Percentiles rank a stretch among this genome's conserved stretches.
Evolutionary conservation across 805 yeast species (phyloP).

Genomic region (Candida saitoana): DNA sequence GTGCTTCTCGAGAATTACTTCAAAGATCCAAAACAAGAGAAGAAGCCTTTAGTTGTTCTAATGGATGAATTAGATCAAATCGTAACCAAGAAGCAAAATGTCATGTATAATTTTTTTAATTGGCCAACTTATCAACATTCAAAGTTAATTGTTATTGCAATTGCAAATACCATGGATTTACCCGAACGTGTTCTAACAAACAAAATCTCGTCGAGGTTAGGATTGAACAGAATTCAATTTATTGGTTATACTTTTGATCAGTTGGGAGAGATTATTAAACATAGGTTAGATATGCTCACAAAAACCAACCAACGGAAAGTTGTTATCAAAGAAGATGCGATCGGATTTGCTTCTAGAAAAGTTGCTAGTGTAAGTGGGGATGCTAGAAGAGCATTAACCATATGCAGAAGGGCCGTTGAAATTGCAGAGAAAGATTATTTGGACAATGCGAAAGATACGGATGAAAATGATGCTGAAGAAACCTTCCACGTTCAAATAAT

Average conservation of each 20-base stretch:
- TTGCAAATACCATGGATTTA: slow-evolving; percentile 95
- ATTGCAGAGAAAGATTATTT: slow-evolving; percentile 67
- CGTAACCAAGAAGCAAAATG: slow-evolving; percentile 74
- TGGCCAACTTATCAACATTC: slow-evolving; percentile 90
- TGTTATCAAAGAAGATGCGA: slow-evolving; percentile 62
- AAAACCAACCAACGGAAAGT: slow-evolving; percentile 37
- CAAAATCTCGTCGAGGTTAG: slow-evolving; percentile 87
- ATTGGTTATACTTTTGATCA: slow-evolving; percentile 84
- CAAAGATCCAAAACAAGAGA: slow-evolving; percentile 28
- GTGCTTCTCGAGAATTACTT: slow-evolving; percentile 70
- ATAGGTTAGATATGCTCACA: slow-evolving; percentile 52
- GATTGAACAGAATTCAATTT: slow-evolving; percentile 80
- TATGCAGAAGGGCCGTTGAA: slow-evolving; percentile 86
- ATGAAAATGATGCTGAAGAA: slow-evolving; percentile 21
- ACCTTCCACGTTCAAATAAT: slow-evolving; percentile 60
- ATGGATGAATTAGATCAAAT: slow-evolving; percentile 93
- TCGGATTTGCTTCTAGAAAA: slow-evolving; percentile 87
- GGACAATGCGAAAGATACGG: slow-evolving; percentile 11
- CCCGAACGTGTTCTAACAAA: slow-evolving; percentile 87
- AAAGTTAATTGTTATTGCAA: slow-evolving; percentile 80
- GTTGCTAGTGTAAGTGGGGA: slow-evolving; percentile 97
- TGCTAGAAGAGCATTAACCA: slow-evolving; percentile 86
- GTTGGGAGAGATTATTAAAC: slow-evolving; percentile 67
- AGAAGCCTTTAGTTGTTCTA: slow-evolving; percentile 64
- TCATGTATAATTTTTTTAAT: slow-evolving; percentile 93